phyloP scores from a whole-genome alignment of 306 rosid genomes.

The cucumber (Cucumis sativus) region Cucumber_9930_V3 NC_026657.2:19674501-19675000 shows the following conservation, averaged over 20 bases:
- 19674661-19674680: slow-evolving; percentile 9
- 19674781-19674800: slow-evolving; percentile 48
- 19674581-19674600: slow-evolving; percentile 4
- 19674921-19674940: slow-evolving; percentile 28
- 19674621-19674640: neutral
- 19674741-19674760: slow-evolving; percentile 15
- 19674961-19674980: neutral
- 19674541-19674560: slow-evolving; percentile 12
- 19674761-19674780: slow-evolving; percentile 44
- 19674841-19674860: slow-evolving; percentile 59
- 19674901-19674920: slow-evolving; percentile 49
- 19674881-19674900: slow-evolving; percentile 53
- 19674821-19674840: slow-evolving; percentile 33
- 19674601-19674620: neutral
- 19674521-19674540: neutral
- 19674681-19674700: slow-evolving; percentile 11
- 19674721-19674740: neutral
- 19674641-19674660: neutral
- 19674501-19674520: neutral
- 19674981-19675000: slow-evolving; percentile 7
- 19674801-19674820: slow-evolving; percentile 48
- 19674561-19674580: slow-evolving; percentile 12
- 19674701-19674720: neutral
- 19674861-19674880: slow-evolving; percentile 23
- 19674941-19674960: neutral